Conservation (phyloP, 1,284 basidiomycete species). For the Meripilus lineatus region DNA sequence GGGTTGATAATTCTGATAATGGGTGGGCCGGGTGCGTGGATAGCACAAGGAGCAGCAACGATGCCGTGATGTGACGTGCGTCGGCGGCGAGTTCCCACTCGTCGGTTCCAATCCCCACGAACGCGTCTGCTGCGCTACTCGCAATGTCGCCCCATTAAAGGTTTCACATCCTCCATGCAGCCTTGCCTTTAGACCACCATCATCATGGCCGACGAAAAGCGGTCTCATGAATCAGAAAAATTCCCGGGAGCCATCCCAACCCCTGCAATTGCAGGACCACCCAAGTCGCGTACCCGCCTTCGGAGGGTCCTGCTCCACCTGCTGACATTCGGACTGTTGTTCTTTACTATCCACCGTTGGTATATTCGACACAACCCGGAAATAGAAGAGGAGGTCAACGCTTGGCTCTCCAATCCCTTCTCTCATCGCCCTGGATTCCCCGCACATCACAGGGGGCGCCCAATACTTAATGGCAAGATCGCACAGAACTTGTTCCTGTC, state of each 20-base stretch:
- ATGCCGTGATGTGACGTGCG: too few relatives aligned
- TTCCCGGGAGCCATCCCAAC: constrained; percentile 9
- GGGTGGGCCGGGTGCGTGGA: too few relatives aligned
- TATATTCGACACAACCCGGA: constrained; percentile 11
- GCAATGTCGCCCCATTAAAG: background rate
- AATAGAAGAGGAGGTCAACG: constrained; percentile 16
- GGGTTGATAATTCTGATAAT: too few relatives aligned
- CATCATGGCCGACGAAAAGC: constrained; percentile 10
- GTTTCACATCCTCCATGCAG: background rate
- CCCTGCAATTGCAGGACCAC: constrained; percentile 8
- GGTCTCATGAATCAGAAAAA: constrained; percentile 8
- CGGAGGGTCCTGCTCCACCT: constrained; percentile 10
- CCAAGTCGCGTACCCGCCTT: background rate
- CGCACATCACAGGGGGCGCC: constrained; percentile 9
- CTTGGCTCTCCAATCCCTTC: constrained; percentile 18
- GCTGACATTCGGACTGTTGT: constrained; percentile 9
- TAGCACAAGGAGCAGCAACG: too few relatives aligned
- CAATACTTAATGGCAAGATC: constrained; percentile 18
- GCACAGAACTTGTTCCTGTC: constrained; percentile 20
- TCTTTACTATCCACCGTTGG: constrained; percentile 9
- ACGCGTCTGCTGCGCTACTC: too few relatives aligned
- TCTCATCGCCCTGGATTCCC: constrained; percentile 7
- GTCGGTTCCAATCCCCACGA: too few relatives aligned
- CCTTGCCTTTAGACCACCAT: constrained; percentile 2
- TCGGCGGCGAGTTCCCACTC: too few relatives aligned